phyloP scores from a whole-genome alignment of 106 monocot genomes.

The Amphibolis antarctica region DNA sequence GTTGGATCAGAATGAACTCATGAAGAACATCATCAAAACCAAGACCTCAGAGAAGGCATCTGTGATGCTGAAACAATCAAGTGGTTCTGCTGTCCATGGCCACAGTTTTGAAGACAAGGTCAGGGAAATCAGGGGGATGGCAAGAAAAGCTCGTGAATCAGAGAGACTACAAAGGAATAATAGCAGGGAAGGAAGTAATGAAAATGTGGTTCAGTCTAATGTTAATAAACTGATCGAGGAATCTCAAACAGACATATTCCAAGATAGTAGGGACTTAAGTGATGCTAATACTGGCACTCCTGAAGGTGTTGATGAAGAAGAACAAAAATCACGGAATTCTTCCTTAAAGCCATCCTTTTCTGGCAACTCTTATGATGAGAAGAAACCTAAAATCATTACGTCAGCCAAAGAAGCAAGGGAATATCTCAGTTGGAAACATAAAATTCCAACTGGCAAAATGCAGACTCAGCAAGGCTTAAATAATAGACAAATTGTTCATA shows the following conservation, averaged over 20 bases:
- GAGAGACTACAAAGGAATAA: constrained; percentile 21
- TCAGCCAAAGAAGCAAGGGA: constrained; percentile 61
- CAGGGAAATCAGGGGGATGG: constrained; percentile 48
- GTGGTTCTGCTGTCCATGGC: background rate
- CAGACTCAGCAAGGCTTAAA: background rate
- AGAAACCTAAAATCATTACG: constrained; percentile 37
- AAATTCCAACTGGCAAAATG: constrained; percentile 3
- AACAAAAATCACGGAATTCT: constrained; percentile 6
- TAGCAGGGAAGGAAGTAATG: constrained; percentile 7
- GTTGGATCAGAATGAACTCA: constrained; percentile 47
- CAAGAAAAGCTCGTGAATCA: constrained; percentile 32
- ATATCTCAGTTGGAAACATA: constrained; percentile 35
- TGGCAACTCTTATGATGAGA: background rate
- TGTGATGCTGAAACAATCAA: background rate
- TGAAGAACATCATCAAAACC: constrained; percentile 27
- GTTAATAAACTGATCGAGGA: background rate
- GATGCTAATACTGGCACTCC: background rate
- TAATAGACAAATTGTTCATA: background rate
- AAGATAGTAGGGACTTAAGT: background rate
- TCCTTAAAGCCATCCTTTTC: constrained; percentile 7
- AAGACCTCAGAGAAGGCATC: constrained; percentile 12
- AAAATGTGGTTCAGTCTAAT: background rate
- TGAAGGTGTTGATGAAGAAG: background rate
- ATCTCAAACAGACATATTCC: background rate
- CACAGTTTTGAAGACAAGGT: constrained; percentile 45